Evolutionary conservation across 208 protist genomes (phyloP), one percentile per base, ranked within the genome.

Genomic region (Acanthamoeba triangularis): DNA sequence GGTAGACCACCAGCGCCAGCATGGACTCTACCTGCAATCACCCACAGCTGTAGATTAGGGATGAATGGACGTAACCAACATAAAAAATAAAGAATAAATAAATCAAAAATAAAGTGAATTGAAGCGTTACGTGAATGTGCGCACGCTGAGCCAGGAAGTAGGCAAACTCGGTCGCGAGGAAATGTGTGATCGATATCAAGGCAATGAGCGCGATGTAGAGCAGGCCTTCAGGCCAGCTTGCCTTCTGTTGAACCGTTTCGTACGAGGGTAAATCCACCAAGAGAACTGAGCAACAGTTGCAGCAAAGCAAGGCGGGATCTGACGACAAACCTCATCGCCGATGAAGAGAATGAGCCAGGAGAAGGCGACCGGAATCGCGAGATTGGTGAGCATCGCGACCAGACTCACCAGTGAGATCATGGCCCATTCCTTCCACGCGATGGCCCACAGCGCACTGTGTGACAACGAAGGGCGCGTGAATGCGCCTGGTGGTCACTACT

Each of bases 241-340:
- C 67, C 33, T 76, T 76, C 67, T 76, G 67, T 5, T 1, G 41
- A 61, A 3, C n/a, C n/a, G n/a, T n/a, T n/a, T n/a, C n/a, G n/a
- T n/a, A n/a, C n/a, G n/a, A n/a, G n/a, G n/a, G n/a, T n/a, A n/a
- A n/a, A n/a, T n/a, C n/a, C n/a, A n/a, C n/a, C 3, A 61, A 61
- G 56, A 25, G 0, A 14, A 61, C 56, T 61, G 56, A 61, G 67
- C 33, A n/a, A n/a, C n/a, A 41, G n/a, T n/a, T n/a, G n/a, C n/a
- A n/a, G n/a, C n/a, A 76, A n/a, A 76, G 33, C 67, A 76, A 30
- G 33, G 33, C 25, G 30, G 33, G 67, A 76, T 76, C 18, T 41
- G 67, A 23, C 37, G 10, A 76, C 30, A 76, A 76, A 76, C 67
- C 67, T 76, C 67, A 76, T 76, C 67, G 67, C 67, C 67, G 33